Base-by-base conservation (phyloP, 2,329 filamentous ascomycete species). In the Orbilia javanica region DNA sequence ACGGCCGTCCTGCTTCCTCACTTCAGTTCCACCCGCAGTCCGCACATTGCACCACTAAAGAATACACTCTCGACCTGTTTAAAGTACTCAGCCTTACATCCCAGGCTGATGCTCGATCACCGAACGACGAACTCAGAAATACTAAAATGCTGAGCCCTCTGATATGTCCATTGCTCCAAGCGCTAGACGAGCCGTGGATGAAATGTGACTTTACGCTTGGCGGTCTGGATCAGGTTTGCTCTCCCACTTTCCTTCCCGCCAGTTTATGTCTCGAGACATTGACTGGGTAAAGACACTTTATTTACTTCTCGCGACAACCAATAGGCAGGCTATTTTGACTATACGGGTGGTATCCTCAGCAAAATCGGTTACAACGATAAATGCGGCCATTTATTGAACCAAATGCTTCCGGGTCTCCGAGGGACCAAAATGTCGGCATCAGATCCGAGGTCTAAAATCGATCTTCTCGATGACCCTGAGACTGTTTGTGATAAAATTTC, bases 381-480 rank as follows among this genome's bases (percentile, higher is more conserved):
- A 18, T 34, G 55, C 18, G 64, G 52, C 6, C 71, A 55, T 29
- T 25, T 69, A 36, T 48, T 62, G 15, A 76, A 64, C 42, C 39
- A 4, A 22, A 63, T 76, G 53, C 29, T 76, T 4, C 64, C 71
- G 5, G 64, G 71, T 31, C 53, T 76, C 7, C 68, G 15, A 1
- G 64, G 71, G n/a, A 52, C 53, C 13, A 75, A 76, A 42, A 69
- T 76, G 71, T 69, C 64, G 27, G 71, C 71, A 31, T 76, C 71
- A 15, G 36, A 63, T 34, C 71, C 64, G 52, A 50, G 15, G 36
- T 69, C 71, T 5, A 76, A 76, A 44, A 69, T 76, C 42, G 71
- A 76, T 46, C 42, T 64, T 22, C 52, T 76, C 13, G 71, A 76
- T 39, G n/a, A 64, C 15, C 71, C 64, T 1, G 64, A 69, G 18